A percentile compares a stretch with the other conserved stretches of the same genome.
Evolutionary conservation across 2,329 filamentous ascomycete species (phyloP).

Genomic region (Alternaria burnsii): DNA sequence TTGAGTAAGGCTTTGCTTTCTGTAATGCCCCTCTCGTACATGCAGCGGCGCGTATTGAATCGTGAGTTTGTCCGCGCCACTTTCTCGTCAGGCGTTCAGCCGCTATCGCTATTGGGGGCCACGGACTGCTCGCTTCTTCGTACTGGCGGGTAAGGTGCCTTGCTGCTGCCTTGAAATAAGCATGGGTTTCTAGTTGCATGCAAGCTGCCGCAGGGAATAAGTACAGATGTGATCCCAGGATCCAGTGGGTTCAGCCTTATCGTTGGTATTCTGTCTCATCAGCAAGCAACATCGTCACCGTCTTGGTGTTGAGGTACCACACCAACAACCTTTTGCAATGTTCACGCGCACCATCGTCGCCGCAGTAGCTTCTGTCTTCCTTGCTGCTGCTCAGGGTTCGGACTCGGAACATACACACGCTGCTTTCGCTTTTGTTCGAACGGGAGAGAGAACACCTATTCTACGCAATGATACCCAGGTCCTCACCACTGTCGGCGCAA

Average conservation of each 20-base stretch:
- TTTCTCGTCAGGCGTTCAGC: conserved; percentile 1
- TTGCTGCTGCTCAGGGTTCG: conserved; percentile 27
- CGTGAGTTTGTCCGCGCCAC: conserved; percentile 10
- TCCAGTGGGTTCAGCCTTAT: conserved; percentile 16
- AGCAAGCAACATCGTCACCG: conserved; percentile 13
- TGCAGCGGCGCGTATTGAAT: conserved; percentile 7
- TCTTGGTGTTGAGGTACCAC: conserved; percentile 11
- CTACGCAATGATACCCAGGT: conserved; percentile 37
- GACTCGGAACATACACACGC: conserved; percentile 52
- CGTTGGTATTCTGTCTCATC: conserved; percentile 13
- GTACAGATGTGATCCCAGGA: conserved; percentile 12
- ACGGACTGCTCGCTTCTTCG: conserved; percentile 1
- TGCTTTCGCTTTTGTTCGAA: conserved; percentile 62
- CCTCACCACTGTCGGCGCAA: conserved; percentile 65
- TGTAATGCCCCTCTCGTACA: conserved; percentile 4
- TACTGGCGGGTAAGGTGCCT: conserved; percentile 8
- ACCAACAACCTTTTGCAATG: conserved; percentile 30
- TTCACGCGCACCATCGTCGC: conserved; percentile 32
- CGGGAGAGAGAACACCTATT: conserved; percentile 64
- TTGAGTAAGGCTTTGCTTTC: background rate
- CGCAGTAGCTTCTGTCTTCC: conserved; percentile 36
- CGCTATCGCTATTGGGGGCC: conserved; percentile 16
- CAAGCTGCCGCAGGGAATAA: conserved; percentile 11
- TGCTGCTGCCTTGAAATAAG: conserved; percentile 5
- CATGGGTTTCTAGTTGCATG: conserved; percentile 10